These are phyloP conservation scores for Coemansia sp. DNA, from an alignment of 192 early-diverging fungal genomes.

Conservation along the genomic window DNA sequence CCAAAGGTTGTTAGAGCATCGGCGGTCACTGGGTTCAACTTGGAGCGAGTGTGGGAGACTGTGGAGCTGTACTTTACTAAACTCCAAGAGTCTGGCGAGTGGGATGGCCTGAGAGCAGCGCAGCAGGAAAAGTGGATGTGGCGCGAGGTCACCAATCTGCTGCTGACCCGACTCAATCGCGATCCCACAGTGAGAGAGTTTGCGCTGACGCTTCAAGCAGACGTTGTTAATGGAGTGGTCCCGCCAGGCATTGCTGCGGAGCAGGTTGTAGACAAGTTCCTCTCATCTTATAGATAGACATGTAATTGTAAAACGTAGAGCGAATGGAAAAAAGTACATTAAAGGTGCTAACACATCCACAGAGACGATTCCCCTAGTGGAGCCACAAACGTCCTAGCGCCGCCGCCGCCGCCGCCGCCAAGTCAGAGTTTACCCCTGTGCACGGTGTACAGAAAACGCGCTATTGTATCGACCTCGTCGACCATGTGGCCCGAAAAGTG, in stretches of 20 bases:
- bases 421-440: conserved; percentile 33
- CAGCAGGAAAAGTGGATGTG: conserved; percentile 49
- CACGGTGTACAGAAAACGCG: conserved; percentile 50
- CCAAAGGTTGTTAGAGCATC: conserved; percentile 41
- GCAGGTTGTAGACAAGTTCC: conserved; percentile 28
- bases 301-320: background rate
- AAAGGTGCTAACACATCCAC: background rate
- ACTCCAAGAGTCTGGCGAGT: conserved; percentile 25
- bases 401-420: no score
- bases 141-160: conserved; percentile 34
- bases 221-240: conserved; percentile 14
- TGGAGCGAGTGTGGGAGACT: conserved; percentile 39
- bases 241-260: conserved; percentile 36
- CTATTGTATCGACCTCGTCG: conserved; percentile 55
- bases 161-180: conserved; percentile 15
- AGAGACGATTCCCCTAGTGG: no score
- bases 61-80: conserved; percentile 20
- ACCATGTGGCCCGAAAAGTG: conserved; percentile 45
- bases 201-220: conserved; percentile 13
- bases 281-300: conserved; percentile 6
- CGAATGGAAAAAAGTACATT: background rate
- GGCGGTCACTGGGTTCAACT: conserved; percentile 31
- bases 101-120: conserved; percentile 26
- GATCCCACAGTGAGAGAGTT: conserved; percentile 8
- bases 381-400: no score